A percentile compares a stretch with the other conserved stretches of the same genome.
Conservation (phyloP, 2,329 filamentous ascomycete genomes). For the Fusarium anthophilum region DNA sequence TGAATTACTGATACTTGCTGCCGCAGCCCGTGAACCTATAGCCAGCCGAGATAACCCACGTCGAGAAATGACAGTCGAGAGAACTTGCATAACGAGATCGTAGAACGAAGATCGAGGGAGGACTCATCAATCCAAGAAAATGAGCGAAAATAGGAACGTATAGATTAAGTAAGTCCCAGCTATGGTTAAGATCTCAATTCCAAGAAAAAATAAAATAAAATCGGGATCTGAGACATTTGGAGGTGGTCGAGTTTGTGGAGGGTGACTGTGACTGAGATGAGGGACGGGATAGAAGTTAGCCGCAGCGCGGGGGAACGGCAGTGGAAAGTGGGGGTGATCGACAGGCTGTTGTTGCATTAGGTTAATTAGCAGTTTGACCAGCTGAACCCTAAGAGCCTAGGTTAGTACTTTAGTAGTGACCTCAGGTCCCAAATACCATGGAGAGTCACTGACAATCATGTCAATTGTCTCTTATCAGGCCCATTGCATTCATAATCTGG, state of each 20-base stretch:
- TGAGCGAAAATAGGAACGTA: neutral
- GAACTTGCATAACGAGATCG: constrained; percentile 22
- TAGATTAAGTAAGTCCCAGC: neutral
- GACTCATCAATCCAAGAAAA: neutral
- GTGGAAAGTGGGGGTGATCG: constrained; percentile 18
- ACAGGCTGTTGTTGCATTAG: constrained; percentile 4
- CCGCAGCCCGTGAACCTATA: constrained; percentile 13
- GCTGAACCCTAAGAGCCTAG: neutral
- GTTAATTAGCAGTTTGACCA: neutral
- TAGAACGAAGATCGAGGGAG: neutral
- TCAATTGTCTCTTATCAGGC: neutral
- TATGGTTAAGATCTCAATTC: neutral
- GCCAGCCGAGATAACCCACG: constrained; percentile 29
- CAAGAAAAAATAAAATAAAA: neutral
- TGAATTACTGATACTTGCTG: constrained; percentile 2
- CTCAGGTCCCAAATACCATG: neutral
- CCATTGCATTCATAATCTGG: neutral
- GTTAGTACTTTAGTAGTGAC: neutral
- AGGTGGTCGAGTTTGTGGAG: constrained; percentile 11
- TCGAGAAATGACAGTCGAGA: constrained; percentile 20
- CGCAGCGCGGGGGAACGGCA: constrained; percentile 21
- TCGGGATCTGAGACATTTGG: constrained; percentile 23
- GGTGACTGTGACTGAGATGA: neutral
- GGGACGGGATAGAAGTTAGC: neutral
- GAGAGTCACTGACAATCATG: neutral